phyloP scores from a whole-genome alignment of 1,284 basidiomycete genomes.

The Marasmius sp. region DNA sequence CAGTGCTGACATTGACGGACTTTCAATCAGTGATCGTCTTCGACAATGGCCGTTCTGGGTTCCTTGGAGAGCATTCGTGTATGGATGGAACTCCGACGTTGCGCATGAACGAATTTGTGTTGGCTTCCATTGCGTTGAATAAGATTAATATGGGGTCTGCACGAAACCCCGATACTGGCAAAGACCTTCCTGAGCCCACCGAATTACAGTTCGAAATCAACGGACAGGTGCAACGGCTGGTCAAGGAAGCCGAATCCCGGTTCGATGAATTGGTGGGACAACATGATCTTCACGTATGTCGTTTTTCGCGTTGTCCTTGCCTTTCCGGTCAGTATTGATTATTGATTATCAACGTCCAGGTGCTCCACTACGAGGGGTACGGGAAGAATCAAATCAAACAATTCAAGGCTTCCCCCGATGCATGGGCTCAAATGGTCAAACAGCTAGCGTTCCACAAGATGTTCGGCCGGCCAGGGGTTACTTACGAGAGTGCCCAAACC shows the following conservation, averaged over 20 bases:
- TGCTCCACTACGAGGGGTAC: conserved; percentile 89
- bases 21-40: conserved; percentile 77
- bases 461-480: conserved; percentile 76
- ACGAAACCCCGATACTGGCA: conserved; percentile 39
- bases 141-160: conserved; percentile 73
- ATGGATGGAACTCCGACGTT: conserved; percentile 97
- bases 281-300: conserved; percentile 79
- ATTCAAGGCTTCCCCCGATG: conserved; percentile 90
- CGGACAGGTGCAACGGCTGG: conserved; percentile 51
- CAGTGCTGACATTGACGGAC: not conserved
- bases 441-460: conserved; percentile 95
- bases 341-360: conserved; percentile 33
- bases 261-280: conserved; percentile 78
- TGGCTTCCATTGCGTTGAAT: conserved; percentile 76
- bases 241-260: conserved; percentile 56
- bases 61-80: conserved; percentile 87
- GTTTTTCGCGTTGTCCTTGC: not conserved
- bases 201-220: conserved; percentile 79
- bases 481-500: conserved; percentile 95
- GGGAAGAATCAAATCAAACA: conserved; percentile 90
- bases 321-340: not conserved
- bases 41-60: conserved; percentile 92
- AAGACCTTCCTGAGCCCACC: conserved; percentile 54
- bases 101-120: conserved; percentile 92
- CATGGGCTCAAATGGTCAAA: conserved; percentile 94